phyloP scores from a whole-genome alignment of 2,329 filamentous ascomycete species.

The Cercospora canescens region DNA sequence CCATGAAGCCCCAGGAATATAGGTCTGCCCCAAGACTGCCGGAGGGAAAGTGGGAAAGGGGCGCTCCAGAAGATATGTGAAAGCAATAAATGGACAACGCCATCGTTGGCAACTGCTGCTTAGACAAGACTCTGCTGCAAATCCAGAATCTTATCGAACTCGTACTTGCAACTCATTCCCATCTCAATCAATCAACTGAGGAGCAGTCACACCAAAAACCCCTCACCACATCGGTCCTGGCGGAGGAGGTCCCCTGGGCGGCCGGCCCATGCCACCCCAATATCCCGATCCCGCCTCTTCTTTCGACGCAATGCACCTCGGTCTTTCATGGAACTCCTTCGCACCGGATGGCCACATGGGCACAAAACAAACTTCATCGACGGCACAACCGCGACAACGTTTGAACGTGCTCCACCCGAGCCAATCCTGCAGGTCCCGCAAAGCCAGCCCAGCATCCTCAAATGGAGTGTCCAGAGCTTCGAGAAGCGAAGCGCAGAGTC shows the following conservation, averaged over 20 bases:
- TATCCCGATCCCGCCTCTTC: slow-evolving; percentile 21
- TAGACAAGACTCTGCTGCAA: no score
- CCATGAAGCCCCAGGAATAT: no score
- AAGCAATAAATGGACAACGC: no score
- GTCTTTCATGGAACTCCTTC: slow-evolving; percentile 54
- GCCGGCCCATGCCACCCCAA: slow-evolving; percentile 19
- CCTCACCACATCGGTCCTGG: not conserved
- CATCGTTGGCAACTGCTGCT: no score
- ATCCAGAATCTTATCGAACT: no score
- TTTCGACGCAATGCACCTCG: slow-evolving; percentile 43
- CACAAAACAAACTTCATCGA: slow-evolving; percentile 60
- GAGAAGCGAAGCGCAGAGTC: slow-evolving; percentile 39
- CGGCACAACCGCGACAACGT: slow-evolving; percentile 53
- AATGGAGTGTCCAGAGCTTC: slow-evolving; percentile 21
- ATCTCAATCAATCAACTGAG: no score
- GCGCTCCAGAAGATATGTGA: no score
- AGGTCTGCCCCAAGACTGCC: no score
- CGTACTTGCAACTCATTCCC: no score
- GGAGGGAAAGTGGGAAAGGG: no score
- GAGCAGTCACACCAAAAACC: no score
- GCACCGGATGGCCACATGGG: slow-evolving; percentile 65
- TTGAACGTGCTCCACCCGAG: slow-evolving; percentile 64
- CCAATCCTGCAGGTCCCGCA: slow-evolving; percentile 48
- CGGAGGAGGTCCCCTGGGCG: not conserved
- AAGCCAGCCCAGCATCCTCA: slow-evolving; percentile 31